phyloP scores from a whole-genome alignment of 148 eudicot genomes.

The Mesembryanthemum crystallinum region DNA sequence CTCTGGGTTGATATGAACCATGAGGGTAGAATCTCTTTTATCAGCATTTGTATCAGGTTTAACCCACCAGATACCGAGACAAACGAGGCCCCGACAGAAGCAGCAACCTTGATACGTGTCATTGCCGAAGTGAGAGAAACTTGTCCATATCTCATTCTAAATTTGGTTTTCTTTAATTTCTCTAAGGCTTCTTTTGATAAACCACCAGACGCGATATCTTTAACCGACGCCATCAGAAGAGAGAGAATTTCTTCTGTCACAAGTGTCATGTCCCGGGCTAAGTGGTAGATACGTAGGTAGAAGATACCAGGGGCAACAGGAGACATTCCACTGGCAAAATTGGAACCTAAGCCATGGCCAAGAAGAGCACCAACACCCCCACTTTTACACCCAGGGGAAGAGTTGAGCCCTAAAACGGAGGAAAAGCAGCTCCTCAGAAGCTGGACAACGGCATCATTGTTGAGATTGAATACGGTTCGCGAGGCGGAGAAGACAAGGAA shows the following conservation, averaged over 20 bases:
- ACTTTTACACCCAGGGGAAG: constrained; percentile 38
- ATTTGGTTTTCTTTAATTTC: constrained; percentile 50
- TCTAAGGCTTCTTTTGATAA: constrained; percentile 41
- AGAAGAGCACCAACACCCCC: constrained; percentile 90
- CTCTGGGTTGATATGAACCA: constrained; percentile 79
- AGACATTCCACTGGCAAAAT: constrained; percentile 56
- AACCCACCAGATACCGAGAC: constrained; percentile 83
- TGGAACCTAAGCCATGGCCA: constrained; percentile 85
- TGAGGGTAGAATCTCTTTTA: constrained; percentile 73
- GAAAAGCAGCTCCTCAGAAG: constrained; percentile 78
- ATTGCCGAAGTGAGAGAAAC: constrained; percentile 72
- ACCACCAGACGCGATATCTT: constrained; percentile 61
- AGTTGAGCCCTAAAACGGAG: constrained; percentile 54
- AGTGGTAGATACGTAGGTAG: constrained; percentile 68
- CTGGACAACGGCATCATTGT: constrained; percentile 71
- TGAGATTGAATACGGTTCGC: constrained; percentile 83
- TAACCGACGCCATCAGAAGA: constrained; percentile 62
- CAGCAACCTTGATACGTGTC: constrained; percentile 74
- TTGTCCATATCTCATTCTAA: constrained; percentile 56
- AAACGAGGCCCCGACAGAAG: constrained; percentile 77
- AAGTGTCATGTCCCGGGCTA: constrained; percentile 53
- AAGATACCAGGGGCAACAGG: constrained; percentile 96
- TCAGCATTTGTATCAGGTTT: constrained; percentile 52
- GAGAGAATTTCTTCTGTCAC: constrained; percentile 70
- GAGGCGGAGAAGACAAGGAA: constrained; percentile 85